Conservation (phyloP, 192 early-diverging fungal genomes). For the Backusella westeae region DNA sequence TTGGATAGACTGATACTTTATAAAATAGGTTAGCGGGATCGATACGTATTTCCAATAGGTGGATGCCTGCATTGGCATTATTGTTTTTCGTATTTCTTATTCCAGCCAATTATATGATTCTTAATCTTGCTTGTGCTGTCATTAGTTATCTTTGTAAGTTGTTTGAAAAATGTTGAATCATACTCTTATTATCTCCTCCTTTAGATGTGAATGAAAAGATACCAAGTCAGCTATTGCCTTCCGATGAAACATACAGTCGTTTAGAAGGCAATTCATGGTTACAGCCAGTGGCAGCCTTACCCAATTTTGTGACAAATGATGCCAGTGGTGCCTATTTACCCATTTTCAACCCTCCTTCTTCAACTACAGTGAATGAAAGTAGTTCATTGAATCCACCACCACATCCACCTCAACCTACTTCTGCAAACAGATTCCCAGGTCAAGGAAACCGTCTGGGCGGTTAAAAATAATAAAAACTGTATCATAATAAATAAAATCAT, state of each 20-base stretch:
- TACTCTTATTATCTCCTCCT: not conserved
- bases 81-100: conserved; percentile 22
- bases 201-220: conserved; percentile 4
- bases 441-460: not conserved
- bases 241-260: not conserved
- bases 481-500: not conserved
- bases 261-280: conserved; percentile 5
- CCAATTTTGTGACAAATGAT: conserved; percentile 8
- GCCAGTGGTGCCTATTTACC: conserved; percentile 9
- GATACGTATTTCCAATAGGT: conserved; percentile 12
- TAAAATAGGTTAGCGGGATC: conserved; percentile 12
- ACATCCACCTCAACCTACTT: too few species aligned
- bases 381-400: not conserved
- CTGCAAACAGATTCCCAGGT: not conserved
- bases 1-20: too few species aligned
- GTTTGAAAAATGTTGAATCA: not conserved
- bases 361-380: not conserved
- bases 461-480: not conserved
- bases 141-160: conserved; percentile 23
- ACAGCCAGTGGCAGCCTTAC: not conserved
- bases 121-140: conserved; percentile 9
- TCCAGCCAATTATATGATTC: conserved; percentile 18
- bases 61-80: conserved; percentile 10
- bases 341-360: not conserved
- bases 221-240: not conserved